phyloP scores from a whole-genome alignment of 2,329 filamentous ascomycete genomes.

The Fusarium armeniacum region DNA sequence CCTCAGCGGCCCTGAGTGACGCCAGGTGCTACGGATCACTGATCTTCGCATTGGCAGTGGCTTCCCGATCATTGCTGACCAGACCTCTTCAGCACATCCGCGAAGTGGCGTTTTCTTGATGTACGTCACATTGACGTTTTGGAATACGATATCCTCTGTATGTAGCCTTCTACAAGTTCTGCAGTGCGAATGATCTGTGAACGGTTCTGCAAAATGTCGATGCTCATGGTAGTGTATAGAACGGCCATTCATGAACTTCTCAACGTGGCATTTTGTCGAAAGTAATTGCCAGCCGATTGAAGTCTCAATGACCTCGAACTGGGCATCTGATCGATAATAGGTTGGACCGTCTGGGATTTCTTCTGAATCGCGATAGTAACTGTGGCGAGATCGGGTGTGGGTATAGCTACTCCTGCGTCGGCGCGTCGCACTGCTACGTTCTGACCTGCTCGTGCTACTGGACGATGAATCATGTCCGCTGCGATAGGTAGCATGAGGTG shows the following conservation, averaged over 20 bases:
- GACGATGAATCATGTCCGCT: not conserved
- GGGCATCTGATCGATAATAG: not conserved
- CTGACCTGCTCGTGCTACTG: not conserved
- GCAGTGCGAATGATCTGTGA: not conserved
- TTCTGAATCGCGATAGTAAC: not conserved
- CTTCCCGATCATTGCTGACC: not conserved
- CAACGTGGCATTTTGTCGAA: constrained; percentile 14
- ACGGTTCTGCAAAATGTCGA: constrained; percentile 3
- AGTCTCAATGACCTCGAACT: constrained; percentile 10
- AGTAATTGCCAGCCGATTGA: not conserved
- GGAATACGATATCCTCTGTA: not conserved
- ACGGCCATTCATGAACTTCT: not conserved
- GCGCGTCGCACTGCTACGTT: not conserved
- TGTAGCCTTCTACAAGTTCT: not conserved
- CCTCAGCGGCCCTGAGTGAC: not conserved
- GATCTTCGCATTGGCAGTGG: not conserved
- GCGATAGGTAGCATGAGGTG: not conserved
- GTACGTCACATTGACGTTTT: not conserved
- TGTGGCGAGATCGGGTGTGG: not conserved
- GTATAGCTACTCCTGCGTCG: not conserved
- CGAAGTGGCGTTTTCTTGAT: not conserved
- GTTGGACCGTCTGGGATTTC: not conserved
- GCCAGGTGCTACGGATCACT: not conserved
- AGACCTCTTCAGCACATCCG: constrained; percentile 10
- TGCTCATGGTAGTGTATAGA: constrained; percentile 8